phyloP scores from a whole-genome alignment of 805 yeast species.

The Cyberlindnera galapagoensis region DNA sequence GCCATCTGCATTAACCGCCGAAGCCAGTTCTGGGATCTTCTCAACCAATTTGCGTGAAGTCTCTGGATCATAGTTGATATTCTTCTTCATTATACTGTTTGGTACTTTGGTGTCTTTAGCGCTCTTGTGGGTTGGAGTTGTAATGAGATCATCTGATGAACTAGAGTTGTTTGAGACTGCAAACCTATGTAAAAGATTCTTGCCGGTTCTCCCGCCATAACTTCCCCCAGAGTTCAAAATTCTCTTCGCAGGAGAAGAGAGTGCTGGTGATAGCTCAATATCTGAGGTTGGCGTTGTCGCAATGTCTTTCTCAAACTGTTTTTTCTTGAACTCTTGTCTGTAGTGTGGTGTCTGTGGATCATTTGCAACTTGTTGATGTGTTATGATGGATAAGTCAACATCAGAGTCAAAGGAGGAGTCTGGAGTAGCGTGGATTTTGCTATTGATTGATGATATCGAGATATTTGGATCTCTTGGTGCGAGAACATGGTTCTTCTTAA shows the following conservation, averaged over 20 bases:
- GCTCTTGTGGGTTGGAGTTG: neutral
- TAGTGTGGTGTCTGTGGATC: constrained; percentile 22
- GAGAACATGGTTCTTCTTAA: constrained; percentile 16
- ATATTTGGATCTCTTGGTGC: constrained; percentile 11
- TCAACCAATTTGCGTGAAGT: constrained; percentile 14
- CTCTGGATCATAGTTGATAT: constrained; percentile 15
- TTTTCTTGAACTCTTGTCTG: constrained; percentile 13
- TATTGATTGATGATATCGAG: constrained; percentile 1
- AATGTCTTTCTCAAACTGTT: neutral
- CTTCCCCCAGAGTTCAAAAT: constrained; percentile 3
- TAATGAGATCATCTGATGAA: constrained; percentile 2
- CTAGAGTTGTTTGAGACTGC: constrained; percentile 4
- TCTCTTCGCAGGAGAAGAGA: constrained; percentile 12
- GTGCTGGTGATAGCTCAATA: constrained; percentile 8
- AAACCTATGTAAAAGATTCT: constrained; percentile 1
- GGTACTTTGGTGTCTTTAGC: constrained; percentile 8
- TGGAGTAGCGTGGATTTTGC: constrained; percentile 2
- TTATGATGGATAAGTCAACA: constrained; percentile 14
- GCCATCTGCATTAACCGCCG: constrained; percentile 20
- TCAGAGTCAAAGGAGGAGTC: constrained; percentile 3
- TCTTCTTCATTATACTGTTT: constrained; percentile 22
- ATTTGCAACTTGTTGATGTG: constrained; percentile 14
- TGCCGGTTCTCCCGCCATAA: neutral
- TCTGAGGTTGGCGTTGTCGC: neutral
- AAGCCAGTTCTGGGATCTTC: constrained; percentile 18